These are phyloP conservation scores for Boletus huronensis DNA, from an alignment of 768 basidiomycete species.

Conservation along the genomic window DNA sequence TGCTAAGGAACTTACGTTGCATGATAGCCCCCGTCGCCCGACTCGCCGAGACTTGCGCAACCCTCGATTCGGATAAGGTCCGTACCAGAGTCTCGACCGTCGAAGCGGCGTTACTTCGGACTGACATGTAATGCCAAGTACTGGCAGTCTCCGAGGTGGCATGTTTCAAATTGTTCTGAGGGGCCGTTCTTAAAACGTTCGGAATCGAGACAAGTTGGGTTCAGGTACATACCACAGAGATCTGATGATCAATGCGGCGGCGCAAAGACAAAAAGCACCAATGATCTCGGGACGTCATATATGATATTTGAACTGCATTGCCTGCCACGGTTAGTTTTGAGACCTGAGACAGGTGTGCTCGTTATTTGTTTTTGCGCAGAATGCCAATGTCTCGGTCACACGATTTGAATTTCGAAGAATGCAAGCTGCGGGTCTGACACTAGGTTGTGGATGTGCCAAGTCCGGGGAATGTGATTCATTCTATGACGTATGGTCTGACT, in stretches of 20 bases:
- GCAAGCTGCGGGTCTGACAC: neutral
- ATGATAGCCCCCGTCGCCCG: neutral
- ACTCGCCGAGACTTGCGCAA: neutral
- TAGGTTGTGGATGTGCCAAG: neutral
- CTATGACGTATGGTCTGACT: neutral
- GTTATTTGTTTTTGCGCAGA: neutral
- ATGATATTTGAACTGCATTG: neutral
- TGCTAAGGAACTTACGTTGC: neutral
- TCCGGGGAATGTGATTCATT: neutral
- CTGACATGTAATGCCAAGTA: neutral
- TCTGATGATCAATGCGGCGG: neutral
- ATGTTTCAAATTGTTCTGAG: neutral
- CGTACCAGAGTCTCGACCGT: slow-evolving; percentile 10
- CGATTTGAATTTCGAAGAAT: slow-evolving; percentile 8
- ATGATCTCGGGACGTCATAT: neutral
- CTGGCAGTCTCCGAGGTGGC: neutral
- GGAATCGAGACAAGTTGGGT: neutral
- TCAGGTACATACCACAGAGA: neutral
- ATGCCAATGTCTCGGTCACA: slow-evolving; percentile 3
- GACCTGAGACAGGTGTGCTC: neutral
- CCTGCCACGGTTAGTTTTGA: neutral
- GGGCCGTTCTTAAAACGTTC: too few relatives aligned
- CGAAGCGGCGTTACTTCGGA: neutral
- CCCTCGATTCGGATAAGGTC: slow-evolving; percentile 14
- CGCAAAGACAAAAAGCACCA: neutral